Evolutionary conservation across 1,139 yeast species (phyloP).

Genomic region (Scheffersomyces lignicola): DNA sequence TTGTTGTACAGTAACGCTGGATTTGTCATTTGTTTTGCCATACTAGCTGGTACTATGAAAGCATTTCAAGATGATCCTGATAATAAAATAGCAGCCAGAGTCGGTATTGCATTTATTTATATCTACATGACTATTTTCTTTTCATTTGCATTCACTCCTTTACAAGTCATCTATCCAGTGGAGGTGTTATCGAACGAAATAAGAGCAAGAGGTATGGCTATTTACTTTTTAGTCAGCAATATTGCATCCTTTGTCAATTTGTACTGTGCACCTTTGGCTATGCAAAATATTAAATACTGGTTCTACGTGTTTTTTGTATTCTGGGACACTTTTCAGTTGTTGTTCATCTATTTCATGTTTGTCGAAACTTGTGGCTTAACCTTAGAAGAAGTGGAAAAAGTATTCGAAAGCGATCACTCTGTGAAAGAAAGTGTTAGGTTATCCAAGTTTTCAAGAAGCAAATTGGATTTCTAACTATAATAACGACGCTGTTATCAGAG

Average conservation of each 20-base stretch:
- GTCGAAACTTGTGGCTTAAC: slow-evolving; percentile 28
- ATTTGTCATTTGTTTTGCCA: slow-evolving; percentile 14
- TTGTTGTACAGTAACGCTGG: slow-evolving; percentile 19
- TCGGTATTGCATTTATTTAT: slow-evolving; percentile 18
- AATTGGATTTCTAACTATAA: no score
- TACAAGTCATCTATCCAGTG: slow-evolving; percentile 21
- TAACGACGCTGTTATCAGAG: no score
- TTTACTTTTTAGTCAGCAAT: slow-evolving; percentile 15
- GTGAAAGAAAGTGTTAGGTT: no score
- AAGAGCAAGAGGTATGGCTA: slow-evolving; percentile 18
- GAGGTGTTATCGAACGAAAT: slow-evolving; percentile 18
- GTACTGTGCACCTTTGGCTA: slow-evolving; percentile 21
- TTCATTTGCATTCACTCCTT: slow-evolving; percentile 20
- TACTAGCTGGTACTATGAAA: slow-evolving; percentile 17
- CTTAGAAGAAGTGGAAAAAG: slow-evolving; percentile 27
- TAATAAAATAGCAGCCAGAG: slow-evolving; percentile 13
- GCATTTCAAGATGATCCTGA: slow-evolving; percentile 12
- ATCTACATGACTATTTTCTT: slow-evolving; percentile 20
- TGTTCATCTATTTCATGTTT: slow-evolving; percentile 25
- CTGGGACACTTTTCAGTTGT: slow-evolving; percentile 18
- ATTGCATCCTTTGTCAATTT: slow-evolving; percentile 19
- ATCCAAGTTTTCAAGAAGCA: no score
- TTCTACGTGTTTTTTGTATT: slow-evolving; percentile 20
- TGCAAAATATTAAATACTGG: slow-evolving; percentile 20
- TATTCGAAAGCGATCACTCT: no score